Evolutionary conservation across 192 early-diverging fungal genomes (phyloP), one percentile per base, ranked within the genome.

Genomic region (Coemansia sp.): DNA sequence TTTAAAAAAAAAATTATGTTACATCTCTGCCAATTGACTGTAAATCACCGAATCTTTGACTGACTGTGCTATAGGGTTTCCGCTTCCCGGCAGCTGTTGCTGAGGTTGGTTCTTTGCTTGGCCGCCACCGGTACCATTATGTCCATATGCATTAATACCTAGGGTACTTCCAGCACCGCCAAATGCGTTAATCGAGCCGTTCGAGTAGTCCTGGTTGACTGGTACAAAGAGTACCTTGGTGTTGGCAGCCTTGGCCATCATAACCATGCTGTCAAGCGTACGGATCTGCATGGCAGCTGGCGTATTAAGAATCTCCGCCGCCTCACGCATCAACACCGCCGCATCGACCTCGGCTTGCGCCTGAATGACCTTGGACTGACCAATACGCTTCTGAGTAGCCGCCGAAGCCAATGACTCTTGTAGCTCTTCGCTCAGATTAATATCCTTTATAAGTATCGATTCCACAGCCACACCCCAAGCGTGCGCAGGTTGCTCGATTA

Each of bases 241-340:
- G 40, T 91, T 89, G 5, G 88, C 84, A 9, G 83, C 75, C 72
- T 88, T 89, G 46, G 94, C 85, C 89, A 96, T 93, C 71, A 76
- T 73, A 11, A 84, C 78, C 83, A 97, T 80, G 17, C 94, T 97
- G 44, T 96, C 94, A 14, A 96, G 78, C 55, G 94, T 96, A 32
- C 95, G 88, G 64, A 97, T 97, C 82, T 97, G 94, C 86, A 89
- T 88, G 3, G 88, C 89, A 0, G 88, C 90, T 13, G 92, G 91
- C 3, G 92, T 90, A 75, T 93, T 95, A 21, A 97, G 77, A 47
- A 96, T 92, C 69, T 96, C 93, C 0, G 95, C 90, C n/a, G 95
- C 94, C 75, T 96, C 91, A 35, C 94, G 88, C 94, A 96, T 95
- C 32, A 97, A 76, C 70, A 93, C 95, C 3, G 95, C 94, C 43